Percentiles rank a stretch among this genome's conserved stretches.
These are phyloP conservation scores for Pichia occidentalis DNA, from an alignment of 805 yeast species.

Conservation along the genomic window DNA sequence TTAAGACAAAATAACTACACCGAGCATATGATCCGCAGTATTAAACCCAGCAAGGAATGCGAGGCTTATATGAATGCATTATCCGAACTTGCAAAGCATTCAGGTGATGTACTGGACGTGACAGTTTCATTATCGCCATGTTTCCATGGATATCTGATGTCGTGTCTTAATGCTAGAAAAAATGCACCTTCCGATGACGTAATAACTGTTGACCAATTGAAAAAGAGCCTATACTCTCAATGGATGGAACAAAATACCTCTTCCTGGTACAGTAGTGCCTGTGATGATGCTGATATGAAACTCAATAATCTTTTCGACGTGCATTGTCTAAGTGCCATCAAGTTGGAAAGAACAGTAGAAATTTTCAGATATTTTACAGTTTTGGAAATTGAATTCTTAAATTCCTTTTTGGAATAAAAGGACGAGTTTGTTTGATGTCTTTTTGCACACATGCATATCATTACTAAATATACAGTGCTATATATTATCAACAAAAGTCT, in stretches of 20 bases:
- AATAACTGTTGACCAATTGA: not conserved
- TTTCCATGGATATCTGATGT: constrained; percentile 10
- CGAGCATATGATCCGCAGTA: constrained; percentile 37
- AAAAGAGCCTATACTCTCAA: not conserved
- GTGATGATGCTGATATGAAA: not conserved
- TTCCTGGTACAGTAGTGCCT: constrained; percentile 1
- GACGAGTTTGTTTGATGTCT: too few relatives aligned
- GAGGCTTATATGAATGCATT: constrained; percentile 56
- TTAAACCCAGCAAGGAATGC: constrained; percentile 51
- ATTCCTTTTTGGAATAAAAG: constrained; percentile 5
- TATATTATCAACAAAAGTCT: too few relatives aligned
- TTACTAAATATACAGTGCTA: too few relatives aligned
- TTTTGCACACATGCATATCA: too few relatives aligned
- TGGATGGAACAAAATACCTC: constrained; percentile 8
- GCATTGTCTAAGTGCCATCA: constrained; percentile 2
- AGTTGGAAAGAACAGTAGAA: constrained; percentile 5
- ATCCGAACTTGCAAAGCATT: constrained; percentile 38
- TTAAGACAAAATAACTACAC: constrained; percentile 34
- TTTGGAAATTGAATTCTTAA: constrained; percentile 11
- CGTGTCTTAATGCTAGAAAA: not conserved
- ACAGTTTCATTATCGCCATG: constrained; percentile 11
- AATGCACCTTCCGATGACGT: too few relatives aligned
- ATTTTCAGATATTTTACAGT: constrained; percentile 10
- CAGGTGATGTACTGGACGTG: constrained; percentile 7
- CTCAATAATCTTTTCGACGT: constrained; percentile 2